These are phyloP conservation scores for Backusella luteola DNA, from an alignment of 192 early-diverging fungal genomes.

Conservation along the genomic window DNA sequence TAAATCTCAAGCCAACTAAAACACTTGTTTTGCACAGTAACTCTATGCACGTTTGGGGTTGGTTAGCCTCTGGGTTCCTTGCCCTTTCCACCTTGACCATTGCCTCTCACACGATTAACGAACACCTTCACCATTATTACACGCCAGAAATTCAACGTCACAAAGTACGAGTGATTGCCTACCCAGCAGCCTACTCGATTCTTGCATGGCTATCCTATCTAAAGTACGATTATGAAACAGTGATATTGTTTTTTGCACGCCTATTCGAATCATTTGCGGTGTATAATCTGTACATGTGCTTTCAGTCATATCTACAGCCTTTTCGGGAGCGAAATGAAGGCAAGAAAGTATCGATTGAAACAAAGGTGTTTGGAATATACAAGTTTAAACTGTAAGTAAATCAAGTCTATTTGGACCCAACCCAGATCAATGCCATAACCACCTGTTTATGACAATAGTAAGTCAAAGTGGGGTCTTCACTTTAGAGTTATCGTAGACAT, in stretches of 20 bases:
- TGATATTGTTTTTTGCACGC: conserved; percentile 40
- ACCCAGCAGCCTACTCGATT: conserved; percentile 23
- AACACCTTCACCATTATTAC: conserved; percentile 25
- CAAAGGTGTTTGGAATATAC: conserved; percentile 24
- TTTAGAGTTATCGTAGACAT: conserved; percentile 37
- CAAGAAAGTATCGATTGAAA: conserved; percentile 17
- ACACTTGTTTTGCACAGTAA: conserved; percentile 1
- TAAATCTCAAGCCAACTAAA: neutral
- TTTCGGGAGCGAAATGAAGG: conserved; percentile 24
- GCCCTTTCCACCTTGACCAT: conserved; percentile 22
- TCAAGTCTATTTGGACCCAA: neutral
- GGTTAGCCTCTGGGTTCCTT: conserved; percentile 31
- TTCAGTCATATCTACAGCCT: conserved; percentile 33
- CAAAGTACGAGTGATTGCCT: conserved; percentile 27
- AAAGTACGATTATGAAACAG: conserved; percentile 34
- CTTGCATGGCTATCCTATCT: conserved; percentile 35
- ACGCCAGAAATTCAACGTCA: conserved; percentile 22
- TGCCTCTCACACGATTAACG: conserved; percentile 23
- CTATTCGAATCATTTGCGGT: conserved; percentile 41
- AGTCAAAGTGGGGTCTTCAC: conserved; percentile 43
- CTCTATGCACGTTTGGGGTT: conserved; percentile 37
- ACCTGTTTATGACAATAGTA: neutral
- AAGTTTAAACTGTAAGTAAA: conserved; percentile 32
- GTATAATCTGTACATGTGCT: conserved; percentile 32
- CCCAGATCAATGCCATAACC: too few relatives aligned